Conservation (phyloP, 1,284 basidiomycete species). For the Sporisorium iseilematis-ciliati region DNA sequence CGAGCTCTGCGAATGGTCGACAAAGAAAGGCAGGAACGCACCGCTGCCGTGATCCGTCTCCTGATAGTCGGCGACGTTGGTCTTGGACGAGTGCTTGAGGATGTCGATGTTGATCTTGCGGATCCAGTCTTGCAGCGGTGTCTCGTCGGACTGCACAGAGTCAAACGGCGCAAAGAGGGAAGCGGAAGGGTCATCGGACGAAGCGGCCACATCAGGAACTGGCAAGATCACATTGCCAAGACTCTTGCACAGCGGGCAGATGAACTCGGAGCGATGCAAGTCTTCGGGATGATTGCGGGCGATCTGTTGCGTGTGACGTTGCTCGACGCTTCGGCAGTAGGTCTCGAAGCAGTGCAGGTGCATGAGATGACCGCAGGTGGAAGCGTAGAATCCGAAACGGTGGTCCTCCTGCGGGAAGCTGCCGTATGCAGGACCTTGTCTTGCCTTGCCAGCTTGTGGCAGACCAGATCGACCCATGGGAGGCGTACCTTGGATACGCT, state of each 20-base stretch:
- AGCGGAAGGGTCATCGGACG: not conserved
- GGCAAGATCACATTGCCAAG: constrained; percentile 94
- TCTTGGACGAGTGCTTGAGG: constrained; percentile 62
- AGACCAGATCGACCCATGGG: constrained; percentile 31
- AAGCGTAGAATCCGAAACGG: constrained; percentile 79
- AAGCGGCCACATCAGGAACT: constrained; percentile 72
- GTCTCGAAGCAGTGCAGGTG: constrained; percentile 93
- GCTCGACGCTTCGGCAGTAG: constrained; percentile 87
- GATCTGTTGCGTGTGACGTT: constrained; percentile 88
- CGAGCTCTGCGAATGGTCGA: constrained; percentile 48
- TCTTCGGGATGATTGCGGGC: constrained; percentile 95
- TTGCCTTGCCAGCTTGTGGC: constrained; percentile 15
- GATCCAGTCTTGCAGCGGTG: constrained; percentile 66
- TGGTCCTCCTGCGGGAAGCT: constrained; percentile 63
- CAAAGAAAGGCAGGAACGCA: constrained; percentile 63
- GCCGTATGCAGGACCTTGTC: constrained; percentile 68
- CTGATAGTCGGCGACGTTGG: constrained; percentile 53
- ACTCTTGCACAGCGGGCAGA: constrained; percentile 98
- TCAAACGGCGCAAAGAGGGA: constrained; percentile 23
- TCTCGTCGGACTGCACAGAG: constrained; percentile 32
- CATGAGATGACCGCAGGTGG: constrained; percentile 97
- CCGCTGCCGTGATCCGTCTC: constrained; percentile 64
- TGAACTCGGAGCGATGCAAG: constrained; percentile 90
- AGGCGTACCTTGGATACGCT: constrained; percentile 48
- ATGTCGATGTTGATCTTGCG: constrained; percentile 70